phyloP scores from a whole-genome alignment of 2,329 filamentous ascomycete species.

The Colletotrichum cordylinicola region DNA sequence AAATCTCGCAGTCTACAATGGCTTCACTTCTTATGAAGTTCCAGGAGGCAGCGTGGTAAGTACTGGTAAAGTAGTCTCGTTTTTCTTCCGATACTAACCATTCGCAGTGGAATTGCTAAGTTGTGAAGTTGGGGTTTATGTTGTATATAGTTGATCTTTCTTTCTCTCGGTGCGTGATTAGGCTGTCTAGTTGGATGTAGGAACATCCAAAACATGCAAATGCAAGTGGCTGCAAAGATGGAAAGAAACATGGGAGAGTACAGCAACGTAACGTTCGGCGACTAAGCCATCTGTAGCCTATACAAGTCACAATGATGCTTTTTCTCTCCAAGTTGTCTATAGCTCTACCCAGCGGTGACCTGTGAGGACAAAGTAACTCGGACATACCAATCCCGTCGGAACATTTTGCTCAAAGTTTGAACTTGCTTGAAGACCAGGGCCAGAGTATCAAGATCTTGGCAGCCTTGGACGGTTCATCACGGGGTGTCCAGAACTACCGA shows the following conservation, averaged over 20 bases:
- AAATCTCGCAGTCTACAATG: neutral
- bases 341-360: neutral
- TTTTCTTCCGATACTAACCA: neutral
- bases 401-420: neutral
- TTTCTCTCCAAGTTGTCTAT: neutral
- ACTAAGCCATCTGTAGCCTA: neutral
- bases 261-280: neutral
- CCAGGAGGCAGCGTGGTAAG: conserved; percentile 15
- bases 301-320: neutral
- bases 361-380: neutral
- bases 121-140: neutral
- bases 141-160: neutral
- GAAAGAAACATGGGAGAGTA: neutral
- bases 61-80: neutral
- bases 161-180: neutral
- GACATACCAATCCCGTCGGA: neutral
- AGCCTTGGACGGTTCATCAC: neutral
- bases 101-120: conserved; percentile 5
- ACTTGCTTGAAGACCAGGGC: neutral
- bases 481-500: neutral
- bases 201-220: neutral
- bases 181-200: neutral
- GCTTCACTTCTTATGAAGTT: conserved; percentile 6
- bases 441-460: neutral
- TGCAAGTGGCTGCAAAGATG: neutral